Percentiles rank a stretch among this genome's conserved stretches.
Conservation (phyloP, 2,329 filamentous ascomycete species). For the Aaosphaeria pasadenensis region DNA sequence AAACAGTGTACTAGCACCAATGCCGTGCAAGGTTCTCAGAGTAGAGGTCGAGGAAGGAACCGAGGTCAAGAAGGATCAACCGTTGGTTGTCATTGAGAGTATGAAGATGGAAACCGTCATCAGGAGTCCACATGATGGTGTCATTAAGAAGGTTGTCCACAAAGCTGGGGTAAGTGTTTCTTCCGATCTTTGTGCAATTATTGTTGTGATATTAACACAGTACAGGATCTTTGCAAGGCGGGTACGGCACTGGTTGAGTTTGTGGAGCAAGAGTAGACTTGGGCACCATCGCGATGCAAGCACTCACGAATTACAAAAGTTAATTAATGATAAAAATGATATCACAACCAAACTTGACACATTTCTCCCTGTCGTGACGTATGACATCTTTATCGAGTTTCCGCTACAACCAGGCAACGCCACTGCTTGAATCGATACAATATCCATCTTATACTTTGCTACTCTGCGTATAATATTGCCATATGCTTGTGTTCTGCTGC, state of each 20-base stretch:
- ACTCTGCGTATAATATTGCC: no score
- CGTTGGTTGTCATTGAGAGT: constrained; percentile 67
- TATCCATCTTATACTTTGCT: no score
- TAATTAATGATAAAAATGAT: no score
- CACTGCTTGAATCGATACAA: no score
- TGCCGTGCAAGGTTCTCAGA: constrained; percentile 94
- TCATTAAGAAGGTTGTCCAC: constrained; percentile 49
- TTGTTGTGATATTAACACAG: constrained; percentile 7
- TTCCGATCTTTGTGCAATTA: background rate
- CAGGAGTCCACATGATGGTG: constrained; percentile 47
- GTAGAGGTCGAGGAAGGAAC: constrained; percentile 86
- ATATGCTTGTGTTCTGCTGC: no score
- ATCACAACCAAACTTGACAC: no score
- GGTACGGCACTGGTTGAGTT: constrained; percentile 48
- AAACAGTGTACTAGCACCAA: constrained; percentile 85
- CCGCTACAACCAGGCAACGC: no score
- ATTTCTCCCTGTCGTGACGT: no score
- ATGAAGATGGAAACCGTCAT: constrained; percentile 59
- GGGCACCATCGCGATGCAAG: no score
- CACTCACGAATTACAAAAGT: no score
- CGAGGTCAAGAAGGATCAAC: constrained; percentile 75
- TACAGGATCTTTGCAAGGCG: constrained; percentile 40
- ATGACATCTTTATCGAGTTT: no score
- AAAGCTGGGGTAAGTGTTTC: constrained; percentile 40
- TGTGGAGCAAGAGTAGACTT: constrained; percentile 19